phyloP scores from a whole-genome alignment of 176 grass and related monocot species.

The Thinopyrum elongatum region DNA sequence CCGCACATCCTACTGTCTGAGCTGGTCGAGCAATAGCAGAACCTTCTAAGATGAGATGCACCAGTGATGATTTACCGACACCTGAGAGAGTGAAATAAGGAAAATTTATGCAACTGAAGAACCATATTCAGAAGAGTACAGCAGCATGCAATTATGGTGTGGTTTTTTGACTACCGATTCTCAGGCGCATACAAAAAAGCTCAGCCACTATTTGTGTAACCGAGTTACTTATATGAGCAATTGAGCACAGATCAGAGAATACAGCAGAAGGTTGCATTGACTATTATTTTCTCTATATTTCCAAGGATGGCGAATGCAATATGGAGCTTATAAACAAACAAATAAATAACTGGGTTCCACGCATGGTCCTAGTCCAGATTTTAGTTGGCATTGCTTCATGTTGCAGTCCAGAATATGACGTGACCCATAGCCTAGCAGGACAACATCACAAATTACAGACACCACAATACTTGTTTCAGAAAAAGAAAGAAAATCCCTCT shows the following conservation, averaged over 20 bases:
- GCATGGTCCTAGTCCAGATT: too few species aligned
- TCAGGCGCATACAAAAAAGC: neutral
- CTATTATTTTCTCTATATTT: too few species aligned
- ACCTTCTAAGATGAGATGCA: slow-evolving; percentile 70
- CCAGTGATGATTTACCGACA: slow-evolving; percentile 89
- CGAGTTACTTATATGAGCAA: neutral
- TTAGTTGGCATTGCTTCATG: too few species aligned
- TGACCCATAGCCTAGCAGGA: too few species aligned
- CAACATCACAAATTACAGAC: neutral
- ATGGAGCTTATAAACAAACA: too few species aligned
- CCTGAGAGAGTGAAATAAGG: slow-evolving; percentile 36
- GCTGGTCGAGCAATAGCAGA: slow-evolving; percentile 63
- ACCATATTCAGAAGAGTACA: slow-evolving; percentile 2
- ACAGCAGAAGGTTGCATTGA: neutral
- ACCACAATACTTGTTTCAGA: neutral
- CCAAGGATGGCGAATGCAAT: too few species aligned
- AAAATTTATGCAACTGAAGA: slow-evolving; percentile 20
- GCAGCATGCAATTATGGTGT: slow-evolving; percentile 2
- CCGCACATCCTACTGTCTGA: slow-evolving; percentile 81
- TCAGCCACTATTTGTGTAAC: neutral
- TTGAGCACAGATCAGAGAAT: neutral
- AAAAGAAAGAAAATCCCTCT: neutral
- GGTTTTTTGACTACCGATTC: slow-evolving; percentile 1
- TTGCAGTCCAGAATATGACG: too few species aligned
- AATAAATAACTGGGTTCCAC: too few species aligned